These are phyloP conservation scores for Asterophora lycoperdoides DNA, from an alignment of 768 basidiomycete genomes.

Conservation along the genomic window DNA sequence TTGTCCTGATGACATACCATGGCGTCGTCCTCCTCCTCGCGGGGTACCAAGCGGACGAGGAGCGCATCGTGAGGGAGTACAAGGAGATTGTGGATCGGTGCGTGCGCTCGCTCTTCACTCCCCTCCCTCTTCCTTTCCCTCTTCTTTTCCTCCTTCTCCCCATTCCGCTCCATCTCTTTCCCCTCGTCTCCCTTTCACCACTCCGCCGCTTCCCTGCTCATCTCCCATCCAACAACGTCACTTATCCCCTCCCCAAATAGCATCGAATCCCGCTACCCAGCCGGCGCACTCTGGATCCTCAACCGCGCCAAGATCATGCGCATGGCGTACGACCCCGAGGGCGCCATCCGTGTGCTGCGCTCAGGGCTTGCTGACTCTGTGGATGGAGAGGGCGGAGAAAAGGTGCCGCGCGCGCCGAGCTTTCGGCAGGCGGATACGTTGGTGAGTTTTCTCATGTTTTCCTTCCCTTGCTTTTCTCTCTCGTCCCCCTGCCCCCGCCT, in stretches of 20 bases:
- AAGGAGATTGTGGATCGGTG: constrained; percentile 60
- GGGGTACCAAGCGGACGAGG: constrained; percentile 75
- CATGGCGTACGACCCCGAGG: constrained; percentile 63
- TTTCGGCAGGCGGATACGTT: constrained; percentile 74
- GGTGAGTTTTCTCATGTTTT: constrained; percentile 31
- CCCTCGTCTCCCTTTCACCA: too few species aligned
- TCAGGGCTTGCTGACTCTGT: constrained; percentile 42
- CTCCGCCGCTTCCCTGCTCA: too few species aligned
- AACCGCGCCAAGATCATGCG: constrained; percentile 76
- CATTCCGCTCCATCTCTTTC: too few species aligned
- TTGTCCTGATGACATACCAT: constrained; percentile 78
- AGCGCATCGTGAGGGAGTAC: constrained; percentile 59
- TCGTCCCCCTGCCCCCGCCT: neutral
- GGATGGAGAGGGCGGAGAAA: too few species aligned
- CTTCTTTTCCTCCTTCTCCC: too few species aligned
- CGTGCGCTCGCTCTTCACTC: too few species aligned
- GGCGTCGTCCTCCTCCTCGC: constrained; percentile 65
- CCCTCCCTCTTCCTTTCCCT: too few species aligned
- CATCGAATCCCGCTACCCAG: constrained; percentile 54
- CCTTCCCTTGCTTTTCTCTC: neutral
- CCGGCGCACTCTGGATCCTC: constrained; percentile 69
- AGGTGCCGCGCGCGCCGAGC: too few species aligned
- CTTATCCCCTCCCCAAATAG: too few species aligned
- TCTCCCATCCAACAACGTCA: neutral
- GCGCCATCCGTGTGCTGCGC: constrained; percentile 59